Evolutionary conservation across 495 filamentous ascomycete species (phyloP).

Genomic region (Tuber microsphaerosporum): DNA sequence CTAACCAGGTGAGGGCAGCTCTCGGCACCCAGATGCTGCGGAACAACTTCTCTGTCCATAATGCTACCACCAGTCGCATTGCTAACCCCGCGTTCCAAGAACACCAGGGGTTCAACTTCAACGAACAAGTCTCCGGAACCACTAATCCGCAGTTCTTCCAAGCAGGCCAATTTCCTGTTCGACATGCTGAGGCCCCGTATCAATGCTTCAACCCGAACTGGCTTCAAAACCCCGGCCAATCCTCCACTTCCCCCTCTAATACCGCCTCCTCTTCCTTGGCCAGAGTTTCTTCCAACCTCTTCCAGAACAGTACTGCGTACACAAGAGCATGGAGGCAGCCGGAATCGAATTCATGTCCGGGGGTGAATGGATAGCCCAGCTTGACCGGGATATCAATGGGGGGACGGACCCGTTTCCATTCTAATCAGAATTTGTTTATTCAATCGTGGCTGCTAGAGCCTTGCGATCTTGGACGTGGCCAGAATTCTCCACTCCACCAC

Average conservation of each 20-base stretch:
- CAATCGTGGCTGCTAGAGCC: background rate
- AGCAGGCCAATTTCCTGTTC: background rate
- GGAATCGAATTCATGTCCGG: background rate
- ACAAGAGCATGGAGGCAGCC: background rate
- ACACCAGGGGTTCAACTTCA: background rate
- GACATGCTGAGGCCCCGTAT: background rate
- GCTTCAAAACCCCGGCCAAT: background rate
- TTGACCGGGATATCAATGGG: background rate
- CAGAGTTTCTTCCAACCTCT: background rate
- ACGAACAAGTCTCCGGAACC: background rate
- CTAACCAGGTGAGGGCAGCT: background rate
- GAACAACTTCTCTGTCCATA: background rate
- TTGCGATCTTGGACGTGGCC: background rate
- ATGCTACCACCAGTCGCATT: background rate
- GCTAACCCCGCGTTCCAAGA: background rate
- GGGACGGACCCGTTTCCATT: background rate
- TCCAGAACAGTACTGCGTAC: background rate
- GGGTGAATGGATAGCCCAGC: background rate
- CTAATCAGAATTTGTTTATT: background rate
- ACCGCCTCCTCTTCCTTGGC: background rate
- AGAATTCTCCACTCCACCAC: background rate
- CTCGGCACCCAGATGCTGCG: background rate
- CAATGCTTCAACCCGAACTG: background rate
- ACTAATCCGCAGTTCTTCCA: background rate
- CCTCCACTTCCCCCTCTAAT: background rate